A percentile compares a stretch with the other conserved stretches of the same genome.
These are phyloP conservation scores for Kuraishia capsulata DNA, from an alignment of 805 yeast genomes.

Conservation along the genomic window DNA sequence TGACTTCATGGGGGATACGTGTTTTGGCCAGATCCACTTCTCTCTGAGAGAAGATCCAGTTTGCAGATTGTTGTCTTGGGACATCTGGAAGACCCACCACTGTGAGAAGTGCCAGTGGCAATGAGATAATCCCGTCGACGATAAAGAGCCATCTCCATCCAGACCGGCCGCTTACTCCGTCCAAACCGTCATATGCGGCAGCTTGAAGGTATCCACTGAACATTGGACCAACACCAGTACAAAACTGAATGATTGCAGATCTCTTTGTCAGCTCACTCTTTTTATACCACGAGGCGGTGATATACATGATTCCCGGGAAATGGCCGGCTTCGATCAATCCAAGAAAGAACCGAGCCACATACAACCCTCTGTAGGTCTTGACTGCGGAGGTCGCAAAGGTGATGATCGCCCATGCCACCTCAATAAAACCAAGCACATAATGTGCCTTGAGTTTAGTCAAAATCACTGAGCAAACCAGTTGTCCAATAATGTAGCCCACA, in stretches of 20 bases:
- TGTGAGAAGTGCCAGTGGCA: slow-evolving; percentile 31
- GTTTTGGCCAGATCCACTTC: slow-evolving; percentile 38
- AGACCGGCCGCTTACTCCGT: slow-evolving; percentile 11
- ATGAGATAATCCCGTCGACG: slow-evolving; percentile 29
- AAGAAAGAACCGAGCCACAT: slow-evolving; percentile 25
- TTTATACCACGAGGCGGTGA: slow-evolving; percentile 28
- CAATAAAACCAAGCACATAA: slow-evolving; percentile 32
- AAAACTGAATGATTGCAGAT: slow-evolving; percentile 24
- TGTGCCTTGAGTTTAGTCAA: slow-evolving; percentile 33
- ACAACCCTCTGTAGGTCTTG: slow-evolving; percentile 16
- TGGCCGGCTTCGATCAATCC: slow-evolving; percentile 40
- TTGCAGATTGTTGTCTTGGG: slow-evolving; percentile 29
- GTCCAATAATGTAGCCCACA: slow-evolving; percentile 43
- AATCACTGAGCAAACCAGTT: slow-evolving; percentile 36
- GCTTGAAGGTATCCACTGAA: slow-evolving; percentile 30
- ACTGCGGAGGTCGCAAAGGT: slow-evolving; percentile 27
- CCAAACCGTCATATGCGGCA: slow-evolving; percentile 16
- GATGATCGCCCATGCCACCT: slow-evolving; percentile 33
- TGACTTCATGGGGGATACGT: slow-evolving; percentile 30
- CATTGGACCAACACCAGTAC: slow-evolving; percentile 25
- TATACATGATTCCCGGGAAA: slow-evolving; percentile 39
- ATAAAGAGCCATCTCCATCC: slow-evolving; percentile 40
- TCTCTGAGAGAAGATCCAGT: slow-evolving; percentile 31
- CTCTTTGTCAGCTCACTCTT: slow-evolving; percentile 26
- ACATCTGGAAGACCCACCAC: slow-evolving; percentile 35